phyloP scores from a whole-genome alignment of 2,329 filamentous ascomycete genomes.

The Cladosporium sp. region DNA sequence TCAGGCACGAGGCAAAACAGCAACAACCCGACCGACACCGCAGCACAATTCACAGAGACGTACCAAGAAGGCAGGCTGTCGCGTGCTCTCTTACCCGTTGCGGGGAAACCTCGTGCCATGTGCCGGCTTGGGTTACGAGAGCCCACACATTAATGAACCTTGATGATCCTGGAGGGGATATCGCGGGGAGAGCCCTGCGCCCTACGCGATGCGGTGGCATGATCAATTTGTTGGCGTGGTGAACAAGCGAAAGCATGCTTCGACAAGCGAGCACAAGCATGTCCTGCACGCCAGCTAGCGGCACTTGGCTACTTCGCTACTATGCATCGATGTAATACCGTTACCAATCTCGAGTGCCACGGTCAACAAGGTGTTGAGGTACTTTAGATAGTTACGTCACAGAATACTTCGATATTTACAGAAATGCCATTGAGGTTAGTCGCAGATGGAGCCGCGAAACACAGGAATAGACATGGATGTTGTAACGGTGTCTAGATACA shows the following conservation, averaged over 20 bases:
- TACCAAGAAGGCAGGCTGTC: background rate
- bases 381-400: no score
- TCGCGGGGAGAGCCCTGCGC: background rate
- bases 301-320: no score
- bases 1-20: background rate
- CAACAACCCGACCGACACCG: background rate
- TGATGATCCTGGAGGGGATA: background rate
- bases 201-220: background rate
- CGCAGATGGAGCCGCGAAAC: no score
- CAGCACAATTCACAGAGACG: background rate
- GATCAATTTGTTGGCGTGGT: background rate
- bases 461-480: no score
- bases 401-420: no score
- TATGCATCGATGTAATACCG: no score
- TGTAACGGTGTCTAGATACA: no score
- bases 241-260: constrained; percentile 1
- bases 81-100: constrained; percentile 1
- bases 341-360: no score
- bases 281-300: background rate
- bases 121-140: background rate
- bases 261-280: constrained; percentile 2
- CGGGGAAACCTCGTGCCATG: background rate
- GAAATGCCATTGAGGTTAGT: no score
- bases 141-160: background rate
- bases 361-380: no score